These are phyloP conservation scores for Kodamaea sp. DNA, from an alignment of 1,139 yeast genomes.

Conservation along the genomic window DNA sequence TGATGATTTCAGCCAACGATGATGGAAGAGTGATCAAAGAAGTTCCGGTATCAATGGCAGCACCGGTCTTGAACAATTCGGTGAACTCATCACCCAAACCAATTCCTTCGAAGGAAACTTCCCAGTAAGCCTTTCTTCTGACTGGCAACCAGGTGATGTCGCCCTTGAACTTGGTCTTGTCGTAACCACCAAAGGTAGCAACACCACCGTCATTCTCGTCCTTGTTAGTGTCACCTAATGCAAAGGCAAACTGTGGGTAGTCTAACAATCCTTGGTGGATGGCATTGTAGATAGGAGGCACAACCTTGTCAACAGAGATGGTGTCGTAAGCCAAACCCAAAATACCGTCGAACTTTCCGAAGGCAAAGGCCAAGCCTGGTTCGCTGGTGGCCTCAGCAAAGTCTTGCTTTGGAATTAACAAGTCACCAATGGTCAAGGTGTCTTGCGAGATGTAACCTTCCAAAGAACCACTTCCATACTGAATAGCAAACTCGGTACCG, in stretches of 20 bases:
- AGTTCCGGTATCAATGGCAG: slow-evolving; percentile 98
- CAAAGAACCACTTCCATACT: slow-evolving; percentile 89
- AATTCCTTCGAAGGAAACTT: slow-evolving; percentile 87
- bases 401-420: slow-evolving; percentile 81
- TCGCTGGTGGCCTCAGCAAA: slow-evolving; percentile 97
- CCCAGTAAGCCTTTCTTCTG: slow-evolving; percentile 99
- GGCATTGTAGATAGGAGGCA: slow-evolving; percentile 93
- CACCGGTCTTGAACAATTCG: slow-evolving; percentile 79
- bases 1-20: slow-evolving; percentile 90
- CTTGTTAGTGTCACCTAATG: slow-evolving; percentile 76
- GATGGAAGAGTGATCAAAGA: slow-evolving; percentile 93
- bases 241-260: slow-evolving; percentile 82
- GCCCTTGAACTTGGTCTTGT: slow-evolving; percentile 71
- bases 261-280: slow-evolving; percentile 78
- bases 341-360: slow-evolving; percentile 97
- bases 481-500: slow-evolving; percentile 81
- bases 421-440: slow-evolving; percentile 75
- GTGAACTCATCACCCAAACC: slow-evolving; percentile 92
- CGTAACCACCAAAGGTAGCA: slow-evolving; percentile 94
- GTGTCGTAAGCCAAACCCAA: slow-evolving; percentile 92
- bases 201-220: slow-evolving; percentile 72
- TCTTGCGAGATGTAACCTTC: slow-evolving; percentile 92
- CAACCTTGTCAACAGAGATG: slow-evolving; percentile 82
- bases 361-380: slow-evolving; percentile 97
- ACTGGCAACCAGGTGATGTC: slow-evolving; percentile 93